These are phyloP conservation scores for Nicotiana noctiflora DNA, from an alignment of 257 asterid genomes.

Conservation along the genomic window DNA sequence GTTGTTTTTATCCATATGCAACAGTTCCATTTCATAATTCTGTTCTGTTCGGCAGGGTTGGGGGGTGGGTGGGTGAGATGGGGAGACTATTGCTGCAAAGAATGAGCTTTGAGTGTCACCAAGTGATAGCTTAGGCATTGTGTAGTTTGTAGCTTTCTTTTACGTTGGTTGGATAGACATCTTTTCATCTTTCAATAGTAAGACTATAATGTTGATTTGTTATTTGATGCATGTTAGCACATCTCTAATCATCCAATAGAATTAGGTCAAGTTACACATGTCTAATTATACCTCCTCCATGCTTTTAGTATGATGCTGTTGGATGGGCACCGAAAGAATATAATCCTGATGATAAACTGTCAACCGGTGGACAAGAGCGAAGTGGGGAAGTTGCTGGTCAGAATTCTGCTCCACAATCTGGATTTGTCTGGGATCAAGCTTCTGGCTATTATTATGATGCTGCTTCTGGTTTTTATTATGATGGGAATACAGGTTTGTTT, in stretches of 20 bases:
- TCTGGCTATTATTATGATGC: conserved; percentile 98
- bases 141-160: background rate
- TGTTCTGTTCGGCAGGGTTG: background rate
- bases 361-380: conserved; percentile 50
- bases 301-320: conserved; percentile 79
- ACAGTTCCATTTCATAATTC: background rate
- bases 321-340: conserved; percentile 99
- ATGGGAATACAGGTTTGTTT: conserved; percentile 78
- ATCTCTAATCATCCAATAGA: background rate
- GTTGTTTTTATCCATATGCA: background rate
- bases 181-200: background rate
- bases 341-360: conserved; percentile 73
- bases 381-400: conserved; percentile 44
- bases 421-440: conserved; percentile 98
- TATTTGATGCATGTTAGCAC: background rate
- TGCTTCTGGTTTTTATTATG: conserved; percentile 94
- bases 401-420: conserved; percentile 74
- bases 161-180: background rate
- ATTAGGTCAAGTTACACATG: background rate
- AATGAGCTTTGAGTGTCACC: background rate
- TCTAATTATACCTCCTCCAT: conserved; percentile 11
- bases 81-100: background rate
- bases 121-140: background rate
- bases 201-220: background rate
- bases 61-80: background rate